phyloP scores from a whole-genome alignment of 371 early-diverging fungal genomes.

The Mucor sp. region DNA sequence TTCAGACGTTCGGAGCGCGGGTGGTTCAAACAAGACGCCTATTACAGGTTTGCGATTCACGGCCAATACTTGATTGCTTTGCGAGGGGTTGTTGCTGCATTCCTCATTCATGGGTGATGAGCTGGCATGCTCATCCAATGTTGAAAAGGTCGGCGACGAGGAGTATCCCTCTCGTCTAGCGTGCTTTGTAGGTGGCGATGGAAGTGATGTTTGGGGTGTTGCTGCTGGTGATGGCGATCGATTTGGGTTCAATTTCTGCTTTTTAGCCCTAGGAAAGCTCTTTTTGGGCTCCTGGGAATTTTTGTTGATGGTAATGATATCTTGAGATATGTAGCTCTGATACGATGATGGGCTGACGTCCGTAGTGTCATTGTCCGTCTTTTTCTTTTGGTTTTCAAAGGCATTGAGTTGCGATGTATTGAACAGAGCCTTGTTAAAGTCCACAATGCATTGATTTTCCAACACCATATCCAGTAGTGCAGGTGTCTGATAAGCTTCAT shows the following conservation, averaged over 20 bases:
- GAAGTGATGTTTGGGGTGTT: neutral
- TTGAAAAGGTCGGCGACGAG: neutral
- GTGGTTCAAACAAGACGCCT: constrained; percentile 29
- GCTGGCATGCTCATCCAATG: neutral
- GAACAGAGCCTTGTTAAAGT: constrained; percentile 14
- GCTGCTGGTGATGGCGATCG: neutral
- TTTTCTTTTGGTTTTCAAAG: constrained; percentile 1
- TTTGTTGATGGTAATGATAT: constrained; percentile 11
- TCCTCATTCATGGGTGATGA: neutral
- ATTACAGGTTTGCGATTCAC: constrained; percentile 22
- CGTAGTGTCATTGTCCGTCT: neutral
- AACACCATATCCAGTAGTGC: constrained; percentile 20
- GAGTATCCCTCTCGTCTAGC: neutral
- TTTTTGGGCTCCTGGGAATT: constrained; percentile 13
- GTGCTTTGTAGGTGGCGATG: neutral
- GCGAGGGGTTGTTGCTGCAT: neutral
- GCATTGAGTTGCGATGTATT: neutral
- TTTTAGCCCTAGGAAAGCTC: constrained; percentile 15
- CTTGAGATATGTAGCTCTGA: neutral
- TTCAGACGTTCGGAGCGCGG: constrained; percentile 28
- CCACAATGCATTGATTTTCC: constrained; percentile 19
- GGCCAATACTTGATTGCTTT: constrained; percentile 3
- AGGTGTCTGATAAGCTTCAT: constrained; percentile 16
- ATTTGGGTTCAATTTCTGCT: neutral
- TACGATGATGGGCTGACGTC: neutral